Evolutionary conservation across 2,329 filamentous ascomycete genomes (phyloP).

Genomic region (Ophiostoma sp.): DNA sequence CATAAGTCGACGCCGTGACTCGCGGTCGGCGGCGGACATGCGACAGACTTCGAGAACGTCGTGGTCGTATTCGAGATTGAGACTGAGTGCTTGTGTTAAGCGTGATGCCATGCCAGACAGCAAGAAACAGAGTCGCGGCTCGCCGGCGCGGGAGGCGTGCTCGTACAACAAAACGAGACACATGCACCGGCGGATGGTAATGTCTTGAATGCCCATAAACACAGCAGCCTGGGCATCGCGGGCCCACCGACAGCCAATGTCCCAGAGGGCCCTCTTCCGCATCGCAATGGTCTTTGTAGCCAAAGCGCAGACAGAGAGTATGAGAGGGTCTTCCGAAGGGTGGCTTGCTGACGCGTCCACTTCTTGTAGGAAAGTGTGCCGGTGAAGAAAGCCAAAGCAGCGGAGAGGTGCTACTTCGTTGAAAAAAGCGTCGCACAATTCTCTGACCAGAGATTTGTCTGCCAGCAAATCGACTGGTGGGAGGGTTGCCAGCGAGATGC

Average conservation of each 20-base stretch:
- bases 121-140: slow-evolving; percentile 15
- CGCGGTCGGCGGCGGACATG: slow-evolving; percentile 11
- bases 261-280: background rate
- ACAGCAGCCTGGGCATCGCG: background rate
- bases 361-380: slow-evolving; percentile 5
- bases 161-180: slow-evolving; percentile 20
- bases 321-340: background rate
- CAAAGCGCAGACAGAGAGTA: slow-evolving; percentile 16
- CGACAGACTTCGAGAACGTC: too few species aligned
- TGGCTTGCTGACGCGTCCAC: background rate
- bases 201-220: background rate
- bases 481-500: background rate
- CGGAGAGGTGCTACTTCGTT: background rate
- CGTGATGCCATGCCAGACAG: slow-evolving; percentile 20
- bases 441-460: background rate
- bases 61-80: slow-evolving; percentile 22
- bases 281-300: slow-evolving; percentile 14
- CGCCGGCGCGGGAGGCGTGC: slow-evolving; percentile 13
- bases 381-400: background rate
- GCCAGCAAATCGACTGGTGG: background rate
- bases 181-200: slow-evolving; percentile 12
- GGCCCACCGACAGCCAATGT: slow-evolving; percentile 11
- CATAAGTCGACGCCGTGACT: slow-evolving; percentile 18
- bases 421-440: background rate
- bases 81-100: slow-evolving; percentile 14